phyloP scores from a whole-genome alignment of 352 stramenopile genomes.

The Phytophthora lateralis region DNA sequence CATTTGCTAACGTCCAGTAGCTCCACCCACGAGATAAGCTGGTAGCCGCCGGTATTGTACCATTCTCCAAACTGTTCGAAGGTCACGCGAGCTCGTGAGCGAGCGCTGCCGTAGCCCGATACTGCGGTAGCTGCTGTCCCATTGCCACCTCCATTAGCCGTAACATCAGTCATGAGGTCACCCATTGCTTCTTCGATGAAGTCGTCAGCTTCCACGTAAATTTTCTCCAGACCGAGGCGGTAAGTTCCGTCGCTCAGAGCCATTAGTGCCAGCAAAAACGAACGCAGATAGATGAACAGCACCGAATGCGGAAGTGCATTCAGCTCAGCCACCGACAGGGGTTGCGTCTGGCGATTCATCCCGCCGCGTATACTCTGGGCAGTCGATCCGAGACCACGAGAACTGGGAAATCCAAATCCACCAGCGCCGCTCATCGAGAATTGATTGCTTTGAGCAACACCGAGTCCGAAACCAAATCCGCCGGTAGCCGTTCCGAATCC shows the following conservation, averaged over 20 bases:
- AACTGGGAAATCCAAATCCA: constrained; percentile 64
- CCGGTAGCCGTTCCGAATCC: constrained; percentile 37
- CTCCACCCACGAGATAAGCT: constrained; percentile 88
- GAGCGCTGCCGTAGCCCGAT: constrained; percentile 67
- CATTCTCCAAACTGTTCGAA: constrained; percentile 92
- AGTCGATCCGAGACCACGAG: constrained; percentile 44
- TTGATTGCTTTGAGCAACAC: constrained; percentile 44
- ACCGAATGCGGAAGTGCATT: constrained; percentile 81
- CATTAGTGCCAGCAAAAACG: constrained; percentile 86
- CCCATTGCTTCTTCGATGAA: constrained; percentile 88
- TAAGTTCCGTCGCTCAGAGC: constrained; percentile 86
- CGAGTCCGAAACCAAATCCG: constrained; percentile 42
- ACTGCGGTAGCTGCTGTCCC: constrained; percentile 33
- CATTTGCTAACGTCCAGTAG: constrained; percentile 84
- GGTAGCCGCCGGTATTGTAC: constrained; percentile 86
- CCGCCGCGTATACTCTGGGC: constrained; percentile 32
- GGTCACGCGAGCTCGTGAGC: constrained; percentile 74
- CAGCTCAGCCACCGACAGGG: constrained; percentile 43
- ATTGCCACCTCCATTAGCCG: constrained; percentile 52
- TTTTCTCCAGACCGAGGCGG: constrained; percentile 82
- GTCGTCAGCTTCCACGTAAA: constrained; percentile 86
- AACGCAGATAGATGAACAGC: constrained; percentile 86
- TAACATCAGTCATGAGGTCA: constrained; percentile 84
- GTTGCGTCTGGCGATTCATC: constrained; percentile 36
- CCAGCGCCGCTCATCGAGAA: constrained; percentile 50